Base-by-base conservation (phyloP, 805 yeast genomes). In the Yamadazyma sp. region DNA sequence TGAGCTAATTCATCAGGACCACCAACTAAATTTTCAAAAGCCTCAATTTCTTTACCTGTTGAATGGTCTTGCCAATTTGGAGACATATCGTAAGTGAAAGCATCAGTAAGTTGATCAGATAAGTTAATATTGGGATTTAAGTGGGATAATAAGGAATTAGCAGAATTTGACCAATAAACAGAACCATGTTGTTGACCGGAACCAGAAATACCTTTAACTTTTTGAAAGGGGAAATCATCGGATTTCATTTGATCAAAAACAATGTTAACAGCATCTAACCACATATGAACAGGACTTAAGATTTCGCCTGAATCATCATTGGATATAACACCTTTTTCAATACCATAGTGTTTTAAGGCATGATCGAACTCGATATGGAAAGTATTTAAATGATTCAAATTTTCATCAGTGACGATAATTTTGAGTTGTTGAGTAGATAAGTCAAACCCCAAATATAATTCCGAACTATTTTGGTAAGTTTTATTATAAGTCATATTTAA, bases 51-150 rank as follows among this genome's bases (percentile, higher is more conserved):
- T 14, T 67, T 59, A 4, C 76, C 82, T 0, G 97, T 88, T 16
- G 93, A 82, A 53, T 86, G 95, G 52, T 88, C 96, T 58, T 88
- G 97, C 97, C 97, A 88, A 53, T 89, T 88, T 7, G 96, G 95
- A 4, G 94, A 81, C 26, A 69, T 69, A 5, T 70, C 65, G 47
- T 78, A 70, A 1, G 91, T 66, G 45, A 86, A 81, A 1, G 83
- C 82, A 1, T 47, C 46, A 14, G 49, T 47, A 24, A 84, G 49
- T 42, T 74, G 84, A 1, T 63, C 69, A 23, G 65, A 53, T 32
- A 85, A 60, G 2, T 65, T 40, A 9, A 49, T 32, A 4, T 45
- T 40, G 0, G 51, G 18, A 0, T 65, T 45, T 37, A 84, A 58
- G 0, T 47, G 39, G 1, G 40, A 27, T 33, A 87, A 63, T 3